Evolutionary conservation across 805 yeast genomes (phyloP), one percentile per base, ranked within the genome.

Genomic region (Ogataea pini): DNA sequence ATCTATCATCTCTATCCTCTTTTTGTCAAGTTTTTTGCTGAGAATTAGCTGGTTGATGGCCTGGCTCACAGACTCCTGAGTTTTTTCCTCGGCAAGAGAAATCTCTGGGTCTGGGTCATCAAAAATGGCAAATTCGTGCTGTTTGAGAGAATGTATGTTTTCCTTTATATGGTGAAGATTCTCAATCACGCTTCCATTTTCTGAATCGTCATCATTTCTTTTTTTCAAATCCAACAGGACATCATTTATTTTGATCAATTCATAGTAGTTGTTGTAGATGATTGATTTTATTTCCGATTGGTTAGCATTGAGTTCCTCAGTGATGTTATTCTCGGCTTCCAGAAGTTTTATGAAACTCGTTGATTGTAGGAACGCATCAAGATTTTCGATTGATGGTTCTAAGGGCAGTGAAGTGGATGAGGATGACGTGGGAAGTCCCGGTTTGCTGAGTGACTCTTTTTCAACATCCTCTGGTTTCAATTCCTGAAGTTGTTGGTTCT

Each of bases 221-320:
- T 52, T 46, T 32, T 68, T 68, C 37, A 73, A 48, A 29, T 67
- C 71, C 46, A 62, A 63, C 44, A 85, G 65, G 3, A 83, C 76
- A 40, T 82, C 79, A 56, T 81, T 83, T 49, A 85, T 76, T 57
- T 83, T 82, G 59, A 85, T 83, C 54, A 85, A 68, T 51, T 85
- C 91, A 62, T 81, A 83, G 70, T 85, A 85, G 59, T 85, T 85
- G 63, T 85, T 87, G 64, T 85, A 85, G 9, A 85, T 82, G 36
- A 85, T 83, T 24, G 86, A 79, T 57, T 85, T 85, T 53, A 83
- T 83, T 39, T 79, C 81, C 57, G 80, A 76, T 50, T 80, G 82
- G 44, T 77, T 80, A 13, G 78, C 63, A 49, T 77, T 79, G 47
- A 81, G 67, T 44, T 72, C 70, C 25, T 71, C 71, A 19, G 75